A percentile compares a stretch with the other conserved stretches of the same genome.
phyloP scores from a whole-genome alignment of 2,329 filamentous ascomycete species.

The Apiospora phragmitis region DNA sequence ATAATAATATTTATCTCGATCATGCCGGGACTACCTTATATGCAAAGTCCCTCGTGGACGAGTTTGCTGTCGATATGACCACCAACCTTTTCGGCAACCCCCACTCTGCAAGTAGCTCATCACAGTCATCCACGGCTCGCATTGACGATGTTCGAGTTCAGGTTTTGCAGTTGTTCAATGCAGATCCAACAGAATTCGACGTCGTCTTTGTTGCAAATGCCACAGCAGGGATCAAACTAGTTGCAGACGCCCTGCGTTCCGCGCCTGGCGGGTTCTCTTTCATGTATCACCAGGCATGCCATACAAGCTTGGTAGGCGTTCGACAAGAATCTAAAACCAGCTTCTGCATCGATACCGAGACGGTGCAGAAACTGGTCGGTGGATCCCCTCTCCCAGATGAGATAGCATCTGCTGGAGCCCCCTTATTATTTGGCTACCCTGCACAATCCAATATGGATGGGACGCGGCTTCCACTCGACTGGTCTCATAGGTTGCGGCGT shows the following conservation, averaged over 20 bases:
- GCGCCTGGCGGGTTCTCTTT: constrained; percentile 74
- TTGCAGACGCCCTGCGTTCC: constrained; percentile 72
- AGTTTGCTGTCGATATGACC: constrained; percentile 77
- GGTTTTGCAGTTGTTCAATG: constrained; percentile 75
- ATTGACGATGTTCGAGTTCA: constrained; percentile 76
- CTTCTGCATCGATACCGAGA: constrained; percentile 65
- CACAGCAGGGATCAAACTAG: constrained; percentile 63
- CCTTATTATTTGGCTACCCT: constrained; percentile 72
- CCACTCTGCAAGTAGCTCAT: constrained; percentile 81
- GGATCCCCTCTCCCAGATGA: constrained; percentile 34
- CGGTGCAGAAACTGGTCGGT: constrained; percentile 66
- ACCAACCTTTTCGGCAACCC: constrained; percentile 84
- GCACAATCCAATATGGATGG: constrained; percentile 95
- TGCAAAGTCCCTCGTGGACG: constrained; percentile 77
- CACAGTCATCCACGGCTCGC: constrained; percentile 71
- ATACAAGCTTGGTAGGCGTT: constrained; percentile 84
- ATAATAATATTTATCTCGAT: constrained; percentile 81
- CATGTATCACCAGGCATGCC: constrained; percentile 78
- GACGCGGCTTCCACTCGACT: constrained; percentile 68
- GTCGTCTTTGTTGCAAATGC: constrained; percentile 67
- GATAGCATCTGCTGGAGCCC: constrained; percentile 22
- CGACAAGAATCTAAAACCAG: constrained; percentile 69
- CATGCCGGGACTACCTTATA: constrained; percentile 92
- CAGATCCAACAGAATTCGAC: constrained; percentile 79
- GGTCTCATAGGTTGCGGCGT: constrained; percentile 55